Conservation (phyloP, 192 early-diverging fungal genomes). For the Polychytrium aggregatum region DNA sequence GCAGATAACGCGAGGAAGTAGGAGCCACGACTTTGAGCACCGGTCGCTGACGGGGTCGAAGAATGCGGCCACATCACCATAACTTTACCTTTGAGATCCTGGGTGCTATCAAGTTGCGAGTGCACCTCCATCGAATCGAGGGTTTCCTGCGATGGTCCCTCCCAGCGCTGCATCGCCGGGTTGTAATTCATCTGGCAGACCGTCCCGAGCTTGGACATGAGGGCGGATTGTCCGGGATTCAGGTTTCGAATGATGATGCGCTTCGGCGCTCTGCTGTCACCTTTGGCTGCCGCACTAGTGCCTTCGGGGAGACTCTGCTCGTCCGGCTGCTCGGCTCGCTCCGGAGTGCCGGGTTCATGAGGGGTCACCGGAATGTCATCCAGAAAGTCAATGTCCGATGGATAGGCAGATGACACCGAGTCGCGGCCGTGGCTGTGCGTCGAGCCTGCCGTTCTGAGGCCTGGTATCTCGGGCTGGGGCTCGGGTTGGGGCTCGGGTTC, state of each 20-base stretch:
- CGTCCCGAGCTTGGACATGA: slow-evolving; percentile 16
- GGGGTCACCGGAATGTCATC: slow-evolving; percentile 8
- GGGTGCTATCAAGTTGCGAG: not conserved
- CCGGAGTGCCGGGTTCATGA: not conserved
- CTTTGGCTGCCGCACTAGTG: not conserved
- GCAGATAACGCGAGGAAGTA: not conserved
- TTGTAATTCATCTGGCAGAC: slow-evolving; percentile 16
- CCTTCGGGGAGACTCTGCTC: not conserved
- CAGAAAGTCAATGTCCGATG: slow-evolving; percentile 19
- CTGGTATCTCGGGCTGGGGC: too few species aligned
- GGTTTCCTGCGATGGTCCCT: slow-evolving; percentile 2
- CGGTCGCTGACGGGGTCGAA: too few species aligned
- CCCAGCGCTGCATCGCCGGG: slow-evolving; percentile 16
- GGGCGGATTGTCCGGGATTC: slow-evolving; percentile 3
- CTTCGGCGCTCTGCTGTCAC: not conserved
- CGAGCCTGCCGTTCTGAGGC: too few species aligned
- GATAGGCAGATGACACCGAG: slow-evolving; percentile 8
- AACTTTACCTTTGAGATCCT: not conserved
- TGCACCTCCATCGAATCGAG: not conserved
- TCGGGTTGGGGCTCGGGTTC: too few species aligned
- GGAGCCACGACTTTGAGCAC: not conserved
- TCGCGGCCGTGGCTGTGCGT: too few species aligned
- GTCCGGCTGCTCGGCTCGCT: not conserved
- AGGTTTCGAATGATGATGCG: slow-evolving; percentile 11
- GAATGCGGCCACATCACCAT: not conserved